Evolutionary conservation across 345 rosid genomes (phyloP), one percentile per base, ranked within the genome.

Genomic region (Clausena lansium): DNA sequence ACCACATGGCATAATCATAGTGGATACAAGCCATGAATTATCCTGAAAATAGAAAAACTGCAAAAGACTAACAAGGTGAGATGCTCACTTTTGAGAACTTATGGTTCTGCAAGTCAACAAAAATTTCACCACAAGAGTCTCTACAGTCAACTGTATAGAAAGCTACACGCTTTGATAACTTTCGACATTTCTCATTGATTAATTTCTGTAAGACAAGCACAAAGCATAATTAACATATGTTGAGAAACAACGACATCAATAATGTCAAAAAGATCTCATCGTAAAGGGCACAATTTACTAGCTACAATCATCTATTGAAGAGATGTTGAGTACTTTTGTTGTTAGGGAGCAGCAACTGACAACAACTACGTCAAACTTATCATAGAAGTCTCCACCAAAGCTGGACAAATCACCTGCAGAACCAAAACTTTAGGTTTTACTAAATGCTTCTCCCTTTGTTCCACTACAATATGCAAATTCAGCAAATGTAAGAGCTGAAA

Each of bases 61-160:
- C 19, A 45, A 35, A 55, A 52, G 20, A 5, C 8, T 32, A 62
- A 47, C 5, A 15, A 5, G 22, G 52, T 47, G 66, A 65, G 70
- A 50, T 74, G 15, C 9, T 76, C 63, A 85, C 86, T 64, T 66
- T 65, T 27, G 90, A 58, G 61, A 87, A 90, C 74, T 86, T 89
- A 79, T 92, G 89, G 33, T 85, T 82, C 81, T 89, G 94, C 79
- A 96, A 84, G 80, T 96, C 98, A 35, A 91, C 97, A 80, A 96
- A 96, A 38, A 96, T 90, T 85, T 96, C 97, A 69, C 97, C 98
- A 70, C 88, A 90, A 7, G 93, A 92, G 81, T 89, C 92, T 83
- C 97, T 90, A 75, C 97, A 91, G 58, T 94, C 98, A 50, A 94
- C 91, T 0, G 92, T 83, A 77, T 93, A 96, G 84, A 92, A 96